These are phyloP conservation scores for Dendryphion nanum DNA, from an alignment of 2,329 filamentous ascomycete species.

Conservation along the genomic window DNA sequence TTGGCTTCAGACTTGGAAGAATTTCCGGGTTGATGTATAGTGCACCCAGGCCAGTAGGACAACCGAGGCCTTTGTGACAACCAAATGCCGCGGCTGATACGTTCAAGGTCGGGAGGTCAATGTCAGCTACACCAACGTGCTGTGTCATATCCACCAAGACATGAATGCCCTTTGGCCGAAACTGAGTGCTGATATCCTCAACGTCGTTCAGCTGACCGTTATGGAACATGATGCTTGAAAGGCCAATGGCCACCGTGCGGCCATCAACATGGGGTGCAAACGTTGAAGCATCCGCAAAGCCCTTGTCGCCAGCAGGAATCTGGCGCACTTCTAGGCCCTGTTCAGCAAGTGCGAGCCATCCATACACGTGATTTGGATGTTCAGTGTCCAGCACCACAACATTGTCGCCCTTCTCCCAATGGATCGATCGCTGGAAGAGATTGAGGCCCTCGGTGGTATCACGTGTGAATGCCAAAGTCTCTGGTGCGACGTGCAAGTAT, in stretches of 20 bases:
- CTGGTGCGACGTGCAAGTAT: neutral
- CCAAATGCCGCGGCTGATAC: conserved; percentile 1
- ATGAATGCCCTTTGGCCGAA: neutral
- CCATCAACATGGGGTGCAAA: conserved; percentile 1
- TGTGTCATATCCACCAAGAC: conserved; percentile 1
- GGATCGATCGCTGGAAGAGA: neutral
- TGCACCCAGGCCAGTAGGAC: neutral
- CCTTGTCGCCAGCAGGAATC: neutral
- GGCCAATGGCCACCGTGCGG: neutral
- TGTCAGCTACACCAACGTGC: neutral
- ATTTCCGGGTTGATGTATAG: neutral
- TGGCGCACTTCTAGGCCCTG: neutral
- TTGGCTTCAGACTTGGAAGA: neutral
- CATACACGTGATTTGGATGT: conserved; percentile 1
- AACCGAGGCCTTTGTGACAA: neutral
- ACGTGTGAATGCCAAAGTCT: conserved; percentile 1
- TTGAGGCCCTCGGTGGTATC: neutral
- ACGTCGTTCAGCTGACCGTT: conserved; percentile 1
- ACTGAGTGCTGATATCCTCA: neutral
- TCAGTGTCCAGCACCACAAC: conserved; percentile 1
- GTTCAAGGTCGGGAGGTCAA: neutral
- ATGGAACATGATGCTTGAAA: neutral
- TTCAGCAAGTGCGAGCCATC: neutral
- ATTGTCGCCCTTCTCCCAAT: neutral
- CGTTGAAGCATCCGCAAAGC: neutral